phyloP scores from a whole-genome alignment of 495 filamentous ascomycete genomes.

The Neurospora sp. region DNA sequence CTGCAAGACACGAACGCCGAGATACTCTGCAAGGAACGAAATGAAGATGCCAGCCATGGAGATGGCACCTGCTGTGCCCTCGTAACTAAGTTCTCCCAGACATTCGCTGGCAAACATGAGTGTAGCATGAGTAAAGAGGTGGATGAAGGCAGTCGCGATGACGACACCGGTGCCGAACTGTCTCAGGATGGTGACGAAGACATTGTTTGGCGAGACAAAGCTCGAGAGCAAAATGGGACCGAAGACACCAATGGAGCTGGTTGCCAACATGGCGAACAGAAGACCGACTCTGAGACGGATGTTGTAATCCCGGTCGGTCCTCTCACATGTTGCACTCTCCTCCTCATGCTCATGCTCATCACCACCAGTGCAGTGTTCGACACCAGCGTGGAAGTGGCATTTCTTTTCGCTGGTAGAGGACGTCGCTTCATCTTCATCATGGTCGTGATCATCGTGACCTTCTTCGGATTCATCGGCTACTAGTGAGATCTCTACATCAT shows the following conservation, averaged over 20 bases:
- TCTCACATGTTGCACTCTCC: slow-evolving; percentile 27
- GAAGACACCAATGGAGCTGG: slow-evolving; percentile 28
- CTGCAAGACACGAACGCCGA: slow-evolving; percentile 41
- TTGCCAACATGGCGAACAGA: slow-evolving; percentile 40
- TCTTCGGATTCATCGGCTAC: slow-evolving; percentile 13
- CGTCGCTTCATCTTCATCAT: not conserved
- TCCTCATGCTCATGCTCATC: slow-evolving; percentile 24
- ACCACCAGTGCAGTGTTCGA: slow-evolving; percentile 45
- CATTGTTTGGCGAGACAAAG: slow-evolving; percentile 16
- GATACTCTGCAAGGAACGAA: slow-evolving; percentile 50
- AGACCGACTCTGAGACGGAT: slow-evolving; percentile 47
- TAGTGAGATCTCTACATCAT: slow-evolving; percentile 11
- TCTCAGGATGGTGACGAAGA: slow-evolving; percentile 44
- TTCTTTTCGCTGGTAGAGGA: slow-evolving; percentile 16
- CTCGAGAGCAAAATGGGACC: slow-evolving; percentile 32
- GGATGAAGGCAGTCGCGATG: slow-evolving; percentile 60
- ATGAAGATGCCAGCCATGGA: slow-evolving; percentile 57
- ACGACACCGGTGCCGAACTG: slow-evolving; percentile 71
- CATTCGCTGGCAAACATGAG: slow-evolving; percentile 56
- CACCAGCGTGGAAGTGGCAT: slow-evolving; percentile 58
- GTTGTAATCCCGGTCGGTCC: slow-evolving; percentile 45
- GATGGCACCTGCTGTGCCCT: slow-evolving; percentile 50
- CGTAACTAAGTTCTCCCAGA: slow-evolving; percentile 48
- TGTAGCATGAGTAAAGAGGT: slow-evolving; percentile 54
- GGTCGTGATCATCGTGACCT: slow-evolving; percentile 10